A percentile compares a stretch with the other conserved stretches of the same genome.
These are phyloP conservation scores for Boletus pseudopeckii DNA, from an alignment of 768 basidiomycete genomes.

Conservation along the genomic window DNA sequence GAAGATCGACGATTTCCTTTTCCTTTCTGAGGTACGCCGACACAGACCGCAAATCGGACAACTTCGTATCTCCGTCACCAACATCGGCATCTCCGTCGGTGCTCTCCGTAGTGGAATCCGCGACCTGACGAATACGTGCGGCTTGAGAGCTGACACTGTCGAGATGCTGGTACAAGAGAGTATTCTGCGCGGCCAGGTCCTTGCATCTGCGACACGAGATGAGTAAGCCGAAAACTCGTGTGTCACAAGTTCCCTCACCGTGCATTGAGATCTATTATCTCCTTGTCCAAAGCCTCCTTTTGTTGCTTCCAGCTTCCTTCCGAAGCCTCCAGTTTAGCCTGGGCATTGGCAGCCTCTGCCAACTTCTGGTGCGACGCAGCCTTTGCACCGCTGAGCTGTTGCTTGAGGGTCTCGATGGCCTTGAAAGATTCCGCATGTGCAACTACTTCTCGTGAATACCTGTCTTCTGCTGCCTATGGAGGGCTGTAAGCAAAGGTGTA, in stretches of 20 bases:
- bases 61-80: constrained; percentile 54
- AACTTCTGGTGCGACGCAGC: constrained; percentile 53
- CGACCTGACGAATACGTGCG: constrained; percentile 70
- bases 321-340: constrained; percentile 65
- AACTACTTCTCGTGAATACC: constrained; percentile 78
- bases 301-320: constrained; percentile 81
- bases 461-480: constrained; percentile 67
- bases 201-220: constrained; percentile 47
- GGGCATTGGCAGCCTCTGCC: constrained; percentile 67
- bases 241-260: constrained; percentile 44
- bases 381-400: constrained; percentile 55
- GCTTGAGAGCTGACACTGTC: constrained; percentile 83
- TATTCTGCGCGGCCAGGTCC: constrained; percentile 74
- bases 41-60: constrained; percentile 72
- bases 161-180: constrained; percentile 75
- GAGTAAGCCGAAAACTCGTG: not conserved
- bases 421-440: constrained; percentile 86
- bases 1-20: constrained; percentile 89
- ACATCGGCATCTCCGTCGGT: constrained; percentile 43
- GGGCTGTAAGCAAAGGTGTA: not conserved
- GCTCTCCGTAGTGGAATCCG: constrained; percentile 46
- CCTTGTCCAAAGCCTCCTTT: constrained; percentile 72
- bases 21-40: constrained; percentile 83
- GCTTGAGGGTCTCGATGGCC: constrained; percentile 57
- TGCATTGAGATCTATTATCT: constrained; percentile 64